Conservation (phyloP, 441 rosid species). For the Populus tomentosa region DNA sequence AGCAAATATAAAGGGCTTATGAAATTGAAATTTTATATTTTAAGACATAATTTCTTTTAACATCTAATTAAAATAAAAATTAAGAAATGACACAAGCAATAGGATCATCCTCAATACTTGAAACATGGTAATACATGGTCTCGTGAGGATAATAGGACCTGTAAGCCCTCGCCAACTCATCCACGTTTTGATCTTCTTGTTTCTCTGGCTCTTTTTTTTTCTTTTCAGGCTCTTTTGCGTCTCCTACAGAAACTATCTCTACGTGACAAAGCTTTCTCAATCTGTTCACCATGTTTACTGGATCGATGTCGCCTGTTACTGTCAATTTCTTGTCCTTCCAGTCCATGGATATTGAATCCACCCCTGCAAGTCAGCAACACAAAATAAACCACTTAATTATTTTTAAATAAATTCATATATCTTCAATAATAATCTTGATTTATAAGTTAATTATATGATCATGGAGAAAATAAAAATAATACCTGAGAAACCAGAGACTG, state of each 20-base stretch:
- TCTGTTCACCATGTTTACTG: constrained; percentile 37
- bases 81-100: constrained; percentile 30
- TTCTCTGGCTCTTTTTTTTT: constrained; percentile 44
- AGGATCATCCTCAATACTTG: constrained; percentile 42
- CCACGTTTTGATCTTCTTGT: constrained; percentile 16
- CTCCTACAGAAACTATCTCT: constrained; percentile 49
- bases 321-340: constrained; percentile 60
- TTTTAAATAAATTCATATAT: background rate
- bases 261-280: constrained; percentile 50
- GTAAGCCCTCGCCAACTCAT: constrained; percentile 16
- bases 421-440: background rate
- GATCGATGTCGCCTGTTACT: constrained; percentile 47
- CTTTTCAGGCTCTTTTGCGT: constrained; percentile 56
- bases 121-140: constrained; percentile 14
- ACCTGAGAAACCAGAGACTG: constrained; percentile 50
- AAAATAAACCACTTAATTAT: background rate
- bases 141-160: constrained; percentile 23
- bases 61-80: background rate
- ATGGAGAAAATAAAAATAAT: background rate
- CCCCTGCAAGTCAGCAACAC: constrained; percentile 27
- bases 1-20: too few species aligned
- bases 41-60: background rate
- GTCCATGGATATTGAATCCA: constrained; percentile 46
- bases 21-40: background rate
- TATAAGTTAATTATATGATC: background rate